These are phyloP conservation scores for Escovopsis weberi DNA, from an alignment of 2,329 filamentous ascomycete species.

Conservation along the genomic window DNA sequence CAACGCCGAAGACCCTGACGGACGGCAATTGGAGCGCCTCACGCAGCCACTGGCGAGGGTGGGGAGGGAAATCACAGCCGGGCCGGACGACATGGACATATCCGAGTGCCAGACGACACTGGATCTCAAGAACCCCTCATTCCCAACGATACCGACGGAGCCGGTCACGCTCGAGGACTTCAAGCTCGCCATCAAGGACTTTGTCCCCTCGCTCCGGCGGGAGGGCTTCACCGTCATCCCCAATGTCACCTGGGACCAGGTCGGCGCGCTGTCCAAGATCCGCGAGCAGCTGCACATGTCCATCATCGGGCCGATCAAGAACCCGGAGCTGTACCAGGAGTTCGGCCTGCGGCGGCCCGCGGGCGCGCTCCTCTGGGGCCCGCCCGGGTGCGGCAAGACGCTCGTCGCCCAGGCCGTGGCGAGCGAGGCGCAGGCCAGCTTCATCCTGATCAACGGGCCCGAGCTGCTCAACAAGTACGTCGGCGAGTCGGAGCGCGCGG, in stretches of 20 bases:
- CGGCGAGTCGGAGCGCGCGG: conserved; percentile 84
- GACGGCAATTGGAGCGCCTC: conserved; percentile 1
- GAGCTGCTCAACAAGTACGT: conserved; percentile 97
- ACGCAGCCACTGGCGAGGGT: conserved; percentile 1
- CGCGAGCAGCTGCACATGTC: conserved; percentile 70
- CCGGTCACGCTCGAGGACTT: conserved; percentile 40
- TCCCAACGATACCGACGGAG: not conserved
- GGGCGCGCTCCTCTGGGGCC: conserved; percentile 89
- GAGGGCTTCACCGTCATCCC: conserved; percentile 94
- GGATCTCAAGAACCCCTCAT: conserved; percentile 2
- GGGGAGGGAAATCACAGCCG: too few species aligned
- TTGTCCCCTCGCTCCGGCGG: conserved; percentile 51
- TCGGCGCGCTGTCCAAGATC: conserved; percentile 69
- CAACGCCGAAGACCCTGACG: conserved; percentile 14
- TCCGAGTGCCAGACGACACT: conserved; percentile 1
- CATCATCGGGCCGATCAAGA: conserved; percentile 79
- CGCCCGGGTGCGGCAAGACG: conserved; percentile 93
- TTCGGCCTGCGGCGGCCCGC: conserved; percentile 71
- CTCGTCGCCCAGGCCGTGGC: conserved; percentile 91
- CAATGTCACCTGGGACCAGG: conserved; percentile 82
- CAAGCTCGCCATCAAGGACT: conserved; percentile 53
- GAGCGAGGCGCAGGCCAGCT: conserved; percentile 90
- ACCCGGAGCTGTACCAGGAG: conserved; percentile 60
- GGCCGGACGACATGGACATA: conserved; percentile 2
- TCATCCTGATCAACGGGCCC: conserved; percentile 94